phyloP scores from a whole-genome alignment of 2,329 filamentous ascomycete genomes.

The Annulohypoxylon truncatum region DNA sequence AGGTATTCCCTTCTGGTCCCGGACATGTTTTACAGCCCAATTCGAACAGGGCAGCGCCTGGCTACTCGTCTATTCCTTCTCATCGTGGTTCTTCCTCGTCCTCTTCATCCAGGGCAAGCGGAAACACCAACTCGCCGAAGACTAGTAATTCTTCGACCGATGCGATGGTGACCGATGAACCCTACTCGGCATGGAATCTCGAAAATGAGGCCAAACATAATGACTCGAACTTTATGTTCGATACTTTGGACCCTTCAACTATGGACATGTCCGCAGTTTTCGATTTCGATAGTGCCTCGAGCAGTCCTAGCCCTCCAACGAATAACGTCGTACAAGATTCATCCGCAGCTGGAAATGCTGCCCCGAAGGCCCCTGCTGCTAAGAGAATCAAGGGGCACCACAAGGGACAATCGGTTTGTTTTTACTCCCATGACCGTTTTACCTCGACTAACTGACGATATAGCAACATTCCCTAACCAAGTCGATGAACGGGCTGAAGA shows the following conservation, averaged over 20 bases:
- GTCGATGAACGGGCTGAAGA: conserved; percentile 62
- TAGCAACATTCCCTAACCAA: conserved; percentile 65
- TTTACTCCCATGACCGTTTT: background rate
- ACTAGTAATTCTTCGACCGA: conserved; percentile 47
- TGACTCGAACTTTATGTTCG: conserved; percentile 42
- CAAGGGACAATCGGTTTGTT: conserved; percentile 47
- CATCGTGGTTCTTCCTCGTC: conserved; percentile 50
- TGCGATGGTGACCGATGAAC: conserved; percentile 44
- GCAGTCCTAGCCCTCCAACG: conserved; percentile 61
- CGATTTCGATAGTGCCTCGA: conserved; percentile 69
- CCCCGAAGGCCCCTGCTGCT: conserved; percentile 38
- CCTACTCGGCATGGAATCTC: conserved; percentile 34
- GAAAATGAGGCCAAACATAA: conserved; percentile 33
- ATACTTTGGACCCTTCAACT: conserved; percentile 39
- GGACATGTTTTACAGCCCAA: conserved; percentile 24
- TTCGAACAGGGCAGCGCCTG: conserved; percentile 19
- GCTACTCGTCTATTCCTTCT: conserved; percentile 36
- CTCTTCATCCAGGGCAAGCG: conserved; percentile 46
- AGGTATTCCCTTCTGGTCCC: conserved; percentile 30
- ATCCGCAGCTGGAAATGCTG: conserved; percentile 21
- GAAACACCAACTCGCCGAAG: conserved; percentile 45
- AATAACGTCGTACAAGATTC: conserved; percentile 38
- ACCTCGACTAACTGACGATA: conserved; percentile 45
- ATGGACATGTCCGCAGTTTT: conserved; percentile 56
- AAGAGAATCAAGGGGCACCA: conserved; percentile 48